Evolutionary conservation across 768 basidiomycete genomes (phyloP).

Genomic region (Suillus cothurnatus): DNA sequence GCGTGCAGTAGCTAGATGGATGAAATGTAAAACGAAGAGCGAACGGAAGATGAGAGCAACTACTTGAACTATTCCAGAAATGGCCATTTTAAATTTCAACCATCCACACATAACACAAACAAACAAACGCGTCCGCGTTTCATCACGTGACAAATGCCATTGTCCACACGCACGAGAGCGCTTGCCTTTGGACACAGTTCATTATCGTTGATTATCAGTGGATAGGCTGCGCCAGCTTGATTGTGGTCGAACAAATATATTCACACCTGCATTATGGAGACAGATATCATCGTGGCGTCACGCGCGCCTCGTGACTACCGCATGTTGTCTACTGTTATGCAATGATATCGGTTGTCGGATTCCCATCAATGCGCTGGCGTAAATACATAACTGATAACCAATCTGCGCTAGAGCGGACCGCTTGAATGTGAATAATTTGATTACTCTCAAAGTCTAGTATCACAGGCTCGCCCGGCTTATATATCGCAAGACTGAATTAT

Average conservation of each 20-base stretch:
- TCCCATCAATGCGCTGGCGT: slow-evolving; percentile 5
- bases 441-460: neutral
- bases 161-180: neutral
- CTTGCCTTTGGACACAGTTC: neutral
- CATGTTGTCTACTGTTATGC: slow-evolving; percentile 2
- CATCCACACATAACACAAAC: slow-evolving; percentile 36
- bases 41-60: slow-evolving; percentile 15
- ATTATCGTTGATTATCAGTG: neutral
- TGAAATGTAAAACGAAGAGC: slow-evolving; percentile 14
- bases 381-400: slow-evolving; percentile 2
- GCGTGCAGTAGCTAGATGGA: slow-evolving; percentile 11
- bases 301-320: neutral
- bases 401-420: neutral
- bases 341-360: slow-evolving; percentile 3
- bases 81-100: slow-evolving; percentile 36
- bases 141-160: slow-evolving; percentile 31
- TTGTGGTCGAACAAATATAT: neutral
- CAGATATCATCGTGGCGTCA: neutral
- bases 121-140: slow-evolving; percentile 43
- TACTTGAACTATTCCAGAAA: slow-evolving; percentile 23
- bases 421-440: neutral
- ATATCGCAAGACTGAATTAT: neutral
- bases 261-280: neutral
- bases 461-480: neutral
- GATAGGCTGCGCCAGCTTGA: neutral